Base-by-base conservation (phyloP, 495 filamentous ascomycete species). In the Xylaria nigripes region DNA sequence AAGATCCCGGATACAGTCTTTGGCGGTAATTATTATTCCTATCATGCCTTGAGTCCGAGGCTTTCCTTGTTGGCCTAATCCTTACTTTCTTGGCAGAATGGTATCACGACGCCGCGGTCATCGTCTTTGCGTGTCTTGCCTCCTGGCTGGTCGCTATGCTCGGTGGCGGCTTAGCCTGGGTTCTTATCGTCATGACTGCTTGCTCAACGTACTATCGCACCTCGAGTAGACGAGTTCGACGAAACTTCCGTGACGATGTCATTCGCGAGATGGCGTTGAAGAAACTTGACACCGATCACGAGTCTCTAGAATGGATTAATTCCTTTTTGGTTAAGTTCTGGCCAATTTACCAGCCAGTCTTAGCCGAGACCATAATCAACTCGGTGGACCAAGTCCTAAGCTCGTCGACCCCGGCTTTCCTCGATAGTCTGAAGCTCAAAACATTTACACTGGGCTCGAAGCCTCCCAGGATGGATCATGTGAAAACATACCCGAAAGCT, bases 251-350 rank as follows among this genome's bases (percentile, higher is more conserved):
- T 32, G 93, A 99, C 71, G 93, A 99, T 63, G 75, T 99, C 41
- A 83, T 82, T 47, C 86, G 93, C n/a, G 91, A 97, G 68, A 82
- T 97, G 81, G 83, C 87, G 27, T 90, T 96, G 67, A 82, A 82
- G 64, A 87, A 80, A 53, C 73, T 99, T 51, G 93, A 97, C 59
- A 94, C 86, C 8, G 94, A 99, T 63, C 85, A 82, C 23, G 93
- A 99, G 70, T 92, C 85, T 61, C 71, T 99, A 34, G 93, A 99
- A 67, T 99, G 93, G 93, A 96, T 99, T 61, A 99, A 99, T 76
- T 94, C 90, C 68, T 97, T 97, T 72, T 59, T 97, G 58, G 84
- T 93, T 68, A 99, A 97, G 68, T 97, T 99, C 72, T 99, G 93
- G 93, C 93, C 93, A 19, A 99, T 99, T 61, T 97, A 93, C 66